Base-by-base conservation (phyloP, 2,329 filamentous ascomycete genomes). In the Aspergillus pseudoglaucus region DNA sequence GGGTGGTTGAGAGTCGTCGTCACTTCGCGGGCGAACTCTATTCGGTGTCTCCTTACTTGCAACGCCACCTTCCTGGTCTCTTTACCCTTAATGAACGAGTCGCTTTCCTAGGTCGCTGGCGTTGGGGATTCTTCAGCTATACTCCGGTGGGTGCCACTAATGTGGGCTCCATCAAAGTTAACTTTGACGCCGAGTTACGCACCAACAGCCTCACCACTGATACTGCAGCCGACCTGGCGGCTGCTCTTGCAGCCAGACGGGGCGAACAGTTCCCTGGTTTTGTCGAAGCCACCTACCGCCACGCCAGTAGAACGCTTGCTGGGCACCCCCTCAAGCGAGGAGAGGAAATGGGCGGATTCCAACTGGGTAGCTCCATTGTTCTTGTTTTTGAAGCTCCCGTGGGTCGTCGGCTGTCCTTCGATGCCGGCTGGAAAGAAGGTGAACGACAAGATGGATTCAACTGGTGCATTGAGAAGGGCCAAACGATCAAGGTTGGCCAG, bases 281-380 rank as follows among this genome's bases (percentile, higher is more conserved):
- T 63, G 83, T 88, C 0, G 93, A 98, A 71, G 94, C 93, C 6
- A 90, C 87, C 2, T 98, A 98, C 63, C 80, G 80, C 41, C 78
- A 77, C 14, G 88, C 91, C 1, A 94, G 87, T 60, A 71, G 77
- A 3, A 80, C 95, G 2, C 76, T 98, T 0, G 82, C 82, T 17
- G 93, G 94, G 2, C 84, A 97, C 65, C 86, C 91, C 1, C 73
- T 98, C 47, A 81, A 84, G 53, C 79, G 87, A 40, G 93, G 93
- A 32, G 91, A 97, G 64, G 93, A 98, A 70, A 97, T 98, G 90
- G 93, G 93, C 47, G 94, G 93, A 0, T 98, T 98, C 72, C 89
- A 94, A 73, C 77, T 98, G 3, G 93, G 93, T 17, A 95, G 89
- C 66, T 95, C 91, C 1, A 84, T 98, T 56, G 93, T 98, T 35